Evolutionary conservation across 805 yeast species (phyloP).

Genomic region (Henningerozyma blattae): DNA sequence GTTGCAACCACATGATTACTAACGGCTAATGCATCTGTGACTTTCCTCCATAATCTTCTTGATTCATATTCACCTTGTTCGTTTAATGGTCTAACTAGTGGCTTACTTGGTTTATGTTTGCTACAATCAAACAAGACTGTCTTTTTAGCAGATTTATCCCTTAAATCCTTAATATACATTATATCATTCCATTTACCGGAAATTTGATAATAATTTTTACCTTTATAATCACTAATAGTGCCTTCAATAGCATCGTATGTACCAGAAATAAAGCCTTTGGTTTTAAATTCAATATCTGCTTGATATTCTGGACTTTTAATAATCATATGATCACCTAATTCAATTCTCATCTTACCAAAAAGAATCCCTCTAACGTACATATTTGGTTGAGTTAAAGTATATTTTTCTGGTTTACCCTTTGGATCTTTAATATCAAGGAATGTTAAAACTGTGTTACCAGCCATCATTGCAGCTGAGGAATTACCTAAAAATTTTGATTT

Average conservation of each 20-base stretch:
- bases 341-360: slow-evolving; percentile 81
- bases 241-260: slow-evolving; percentile 87
- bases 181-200: slow-evolving; percentile 91
- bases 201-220: slow-evolving; percentile 50
- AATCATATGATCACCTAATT: slow-evolving; percentile 85
- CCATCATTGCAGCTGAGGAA: slow-evolving; percentile 96
- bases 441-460: slow-evolving; percentile 66
- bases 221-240: slow-evolving; percentile 39
- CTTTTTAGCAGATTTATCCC: slow-evolving; percentile 33
- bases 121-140: slow-evolving; percentile 47
- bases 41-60: slow-evolving; percentile 71
- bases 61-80: slow-evolving; percentile 81
- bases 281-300: slow-evolving; percentile 85
- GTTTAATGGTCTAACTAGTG: slow-evolving; percentile 61
- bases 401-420: slow-evolving; percentile 48
- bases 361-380: slow-evolving; percentile 89
- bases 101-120: slow-evolving; percentile 39
- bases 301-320: slow-evolving; percentile 50
- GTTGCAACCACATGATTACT: slow-evolving; percentile 84
- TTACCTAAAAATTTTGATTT: slow-evolving; percentile 84
- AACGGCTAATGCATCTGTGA: slow-evolving; percentile 64
- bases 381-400: slow-evolving; percentile 84
- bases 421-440: slow-evolving; percentile 46
- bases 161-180: slow-evolving; percentile 51
- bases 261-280: slow-evolving; percentile 90